Percentiles rank a stretch among this genome's conserved stretches.
Conservation (phyloP, 2,329 filamentous ascomycete species). For the Hirsutella minnesotensis region DNA sequence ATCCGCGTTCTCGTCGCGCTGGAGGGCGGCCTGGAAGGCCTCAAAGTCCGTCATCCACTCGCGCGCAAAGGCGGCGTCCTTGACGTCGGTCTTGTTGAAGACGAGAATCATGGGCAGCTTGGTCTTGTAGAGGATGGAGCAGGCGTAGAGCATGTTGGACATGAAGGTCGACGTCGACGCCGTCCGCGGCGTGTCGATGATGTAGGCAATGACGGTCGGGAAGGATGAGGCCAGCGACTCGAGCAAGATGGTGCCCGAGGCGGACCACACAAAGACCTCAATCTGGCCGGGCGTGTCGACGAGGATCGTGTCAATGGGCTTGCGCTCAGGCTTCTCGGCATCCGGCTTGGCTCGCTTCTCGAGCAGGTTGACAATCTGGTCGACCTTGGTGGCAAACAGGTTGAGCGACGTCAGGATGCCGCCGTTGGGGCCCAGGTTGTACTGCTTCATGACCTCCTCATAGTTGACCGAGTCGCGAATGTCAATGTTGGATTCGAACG, state of each 20-base stretch:
- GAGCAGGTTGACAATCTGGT: conserved; percentile 79
- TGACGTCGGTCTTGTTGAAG: conserved; percentile 97
- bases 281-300: conserved; percentile 97
- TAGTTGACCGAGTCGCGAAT: conserved; percentile 99
- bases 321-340: conserved; percentile 44
- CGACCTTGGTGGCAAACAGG: conserved; percentile 94
- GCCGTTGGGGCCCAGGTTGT: conserved; percentile 93
- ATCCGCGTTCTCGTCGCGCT: conserved; percentile 66
- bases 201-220: conserved; percentile 91
- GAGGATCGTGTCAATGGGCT: conserved; percentile 69
- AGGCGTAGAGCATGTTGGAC: conserved; percentile 99
- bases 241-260: conserved; percentile 84
- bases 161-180: conserved; percentile 94
- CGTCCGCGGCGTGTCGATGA: conserved; percentile 92
- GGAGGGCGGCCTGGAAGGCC: conserved; percentile 78
- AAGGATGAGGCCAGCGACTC: conserved; percentile 89
- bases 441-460: conserved; percentile 99
- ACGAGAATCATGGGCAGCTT: conserved; percentile 97
- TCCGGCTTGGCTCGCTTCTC: conserved; percentile 73
- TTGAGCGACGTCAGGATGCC: conserved; percentile 93
- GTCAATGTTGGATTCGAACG: conserved; percentile 96
- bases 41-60: conserved; percentile 99
- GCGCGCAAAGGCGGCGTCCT: conserved; percentile 81
- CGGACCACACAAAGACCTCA: conserved; percentile 97
- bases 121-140: conserved; percentile 97